A percentile compares a stretch with the other conserved stretches of the same genome.
phyloP scores from a whole-genome alignment of 202 grass and related monocot species.

The Panicum hallii region DNA sequence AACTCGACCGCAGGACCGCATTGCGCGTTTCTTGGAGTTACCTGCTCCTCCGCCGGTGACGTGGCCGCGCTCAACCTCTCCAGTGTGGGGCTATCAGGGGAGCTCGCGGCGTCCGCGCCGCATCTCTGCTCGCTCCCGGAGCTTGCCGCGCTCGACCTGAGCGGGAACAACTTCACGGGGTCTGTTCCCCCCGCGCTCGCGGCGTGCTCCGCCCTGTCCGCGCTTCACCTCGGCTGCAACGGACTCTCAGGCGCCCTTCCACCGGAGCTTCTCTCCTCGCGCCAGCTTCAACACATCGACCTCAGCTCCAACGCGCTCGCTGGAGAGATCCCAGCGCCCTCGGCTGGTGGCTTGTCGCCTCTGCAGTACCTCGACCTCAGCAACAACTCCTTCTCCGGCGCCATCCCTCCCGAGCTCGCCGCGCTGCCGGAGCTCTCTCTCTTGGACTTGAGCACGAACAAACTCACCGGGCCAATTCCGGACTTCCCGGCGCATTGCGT shows the following conservation, averaged over 20 bases:
- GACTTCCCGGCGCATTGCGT: constrained; percentile 45
- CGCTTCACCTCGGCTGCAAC: constrained; percentile 52
- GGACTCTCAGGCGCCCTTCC: constrained; percentile 46
- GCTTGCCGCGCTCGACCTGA: constrained; percentile 57
- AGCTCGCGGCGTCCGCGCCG: constrained; percentile 33
- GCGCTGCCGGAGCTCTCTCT: constrained; percentile 15
- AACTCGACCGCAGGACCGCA: constrained; percentile 2
- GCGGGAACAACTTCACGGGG: constrained; percentile 55
- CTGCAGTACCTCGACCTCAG: constrained; percentile 52
- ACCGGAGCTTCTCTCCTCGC: constrained; percentile 41
- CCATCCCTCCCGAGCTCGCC: constrained; percentile 35
- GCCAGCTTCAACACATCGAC: constrained; percentile 33
- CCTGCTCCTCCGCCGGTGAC: constrained; percentile 37
- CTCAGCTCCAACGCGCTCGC: constrained; percentile 51
- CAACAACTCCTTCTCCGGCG: constrained; percentile 48
- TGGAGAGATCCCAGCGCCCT: constrained; percentile 45
- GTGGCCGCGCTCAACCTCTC: constrained; percentile 59
- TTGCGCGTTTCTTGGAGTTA: constrained; percentile 53
- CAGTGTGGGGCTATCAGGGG: constrained; percentile 36
- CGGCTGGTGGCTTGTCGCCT: not conserved
- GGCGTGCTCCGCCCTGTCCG: constrained; percentile 41
- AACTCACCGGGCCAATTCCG: constrained; percentile 45
- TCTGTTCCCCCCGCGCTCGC: constrained; percentile 42
- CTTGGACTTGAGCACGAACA: constrained; percentile 50
- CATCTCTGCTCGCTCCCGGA: constrained; percentile 46